phyloP scores from a whole-genome alignment of 495 filamentous ascomycete genomes.

The Aspergillus avenaceus region DNA sequence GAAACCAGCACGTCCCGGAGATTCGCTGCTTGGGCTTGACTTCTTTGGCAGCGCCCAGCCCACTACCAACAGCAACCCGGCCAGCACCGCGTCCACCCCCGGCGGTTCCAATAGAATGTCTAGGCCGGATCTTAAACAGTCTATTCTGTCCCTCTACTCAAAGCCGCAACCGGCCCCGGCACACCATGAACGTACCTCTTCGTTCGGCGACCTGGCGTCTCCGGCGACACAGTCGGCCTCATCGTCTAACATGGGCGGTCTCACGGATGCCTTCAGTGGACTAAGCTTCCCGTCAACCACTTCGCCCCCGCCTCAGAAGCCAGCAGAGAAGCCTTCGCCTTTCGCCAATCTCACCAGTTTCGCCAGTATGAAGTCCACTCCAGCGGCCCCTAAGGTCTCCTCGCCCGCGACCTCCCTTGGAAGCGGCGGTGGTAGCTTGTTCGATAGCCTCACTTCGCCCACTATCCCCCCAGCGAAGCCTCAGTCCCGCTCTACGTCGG shows the following conservation, averaged over 20 bases:
- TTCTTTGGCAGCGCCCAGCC: conserved; percentile 75
- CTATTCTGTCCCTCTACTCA: conserved; percentile 91
- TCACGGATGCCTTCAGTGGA: conserved; percentile 85
- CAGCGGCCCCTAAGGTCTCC: conserved; percentile 47
- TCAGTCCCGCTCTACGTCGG: conserved; percentile 34
- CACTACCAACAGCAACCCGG: conserved; percentile 61
- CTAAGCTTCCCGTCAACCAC: conserved; percentile 66
- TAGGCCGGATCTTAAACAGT: conserved; percentile 92
- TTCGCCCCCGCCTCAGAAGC: conserved; percentile 46
- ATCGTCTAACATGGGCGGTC: conserved; percentile 60
- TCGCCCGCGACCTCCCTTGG: conserved; percentile 51
- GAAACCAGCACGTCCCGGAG: conserved; percentile 66
- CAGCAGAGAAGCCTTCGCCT: conserved; percentile 56
- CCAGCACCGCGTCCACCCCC: conserved; percentile 63
- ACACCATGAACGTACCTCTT: conserved; percentile 54
- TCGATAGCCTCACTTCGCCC: conserved; percentile 64
- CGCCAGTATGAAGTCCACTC: conserved; percentile 51
- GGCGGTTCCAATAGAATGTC: conserved; percentile 59
- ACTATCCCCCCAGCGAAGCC: conserved; percentile 43
- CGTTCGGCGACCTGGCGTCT: conserved; percentile 67
- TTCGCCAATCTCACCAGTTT: conserved; percentile 71
- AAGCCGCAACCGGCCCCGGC: conserved; percentile 62
- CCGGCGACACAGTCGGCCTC: conserved; percentile 41
- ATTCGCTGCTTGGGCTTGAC: conserved; percentile 89
- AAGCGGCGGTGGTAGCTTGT: conserved; percentile 73